Evolutionary conservation across 1,284 basidiomycete species (phyloP), one percentile per base, ranked within the genome.

Genomic region (Trichosporon faecale): DNA sequence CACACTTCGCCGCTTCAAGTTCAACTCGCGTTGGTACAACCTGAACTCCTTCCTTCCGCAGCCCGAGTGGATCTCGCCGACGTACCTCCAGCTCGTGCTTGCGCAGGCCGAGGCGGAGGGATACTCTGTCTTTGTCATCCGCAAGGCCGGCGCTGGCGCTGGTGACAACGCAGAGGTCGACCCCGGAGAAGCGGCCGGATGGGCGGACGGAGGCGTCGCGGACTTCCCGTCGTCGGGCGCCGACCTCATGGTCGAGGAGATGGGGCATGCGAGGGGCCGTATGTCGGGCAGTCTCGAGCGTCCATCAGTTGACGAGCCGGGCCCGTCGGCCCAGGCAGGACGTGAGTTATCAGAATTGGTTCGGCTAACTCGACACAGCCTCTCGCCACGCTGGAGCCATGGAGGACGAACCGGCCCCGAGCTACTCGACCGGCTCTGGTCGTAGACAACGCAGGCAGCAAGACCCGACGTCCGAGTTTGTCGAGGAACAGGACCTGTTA

Each of bases 71-170:
- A 88, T 98, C 60, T 88, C 91, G 27, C 90, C 89, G 72, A 88
- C 89, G 1, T 95, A 94, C 82, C 88, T 98, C 2, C 89, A 89
- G 67, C 91, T 96, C 89, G 89, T 93, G 60, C 84, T 98, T 49
- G 89, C 92, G 68, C 92, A 96, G 82, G 91, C 93, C 16, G 94
- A 96, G 81, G 80, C 86, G 37, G 91, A 95, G 80, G 94, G 94
- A 0, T 97, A 96, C 82, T 94, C 93, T 21, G 91, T 94, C 25
- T 97, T 97, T 76, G 92, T 86, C 3, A 89, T 96, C 0, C 85
- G 87, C 12, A 74, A 73, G 57, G 74, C 76, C 1, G 75, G 73
- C 3, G 77, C 75, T 33, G 76, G 72, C 16, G 70, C 63, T 2
- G 67, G 70, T 8, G 73, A 75, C 27, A 14, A 44, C 6, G 67